Base-by-base conservation (phyloP, 176 grass and related monocot genomes). In the Metroxylon sagu region DNA sequence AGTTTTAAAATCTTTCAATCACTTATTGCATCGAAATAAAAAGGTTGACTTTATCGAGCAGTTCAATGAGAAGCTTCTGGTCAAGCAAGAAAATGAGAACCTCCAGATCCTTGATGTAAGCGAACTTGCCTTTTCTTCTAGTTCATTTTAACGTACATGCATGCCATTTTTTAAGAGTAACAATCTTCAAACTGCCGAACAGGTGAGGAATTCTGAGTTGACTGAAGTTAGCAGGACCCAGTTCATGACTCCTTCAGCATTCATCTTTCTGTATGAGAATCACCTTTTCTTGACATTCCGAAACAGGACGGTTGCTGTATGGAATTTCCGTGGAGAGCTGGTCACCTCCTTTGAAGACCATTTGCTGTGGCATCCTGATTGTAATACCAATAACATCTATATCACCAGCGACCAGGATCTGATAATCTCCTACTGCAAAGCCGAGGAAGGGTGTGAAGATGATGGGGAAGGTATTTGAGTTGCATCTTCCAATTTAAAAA, bases 21-120 rank as follows among this genome's bases (percentile, higher is more conserved):
- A 98, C 67, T 80, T 98, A 18, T 85, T 98, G 76, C 93, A 92
- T 48, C 84, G 81, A 10, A 83, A 76, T 60, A 98, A 98, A 70
- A 98, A 98, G 83, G 79, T 92, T 65, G 93, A 98, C 81, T 98
- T 98, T 72, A 92, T 98, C 2, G 93, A 98, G 84, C 93, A 88
- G 51, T 98, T 98, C 50, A 73, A 73, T 55, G 70, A 73, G 51
- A 73, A 73, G 51, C 70, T 98, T 61, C 79, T 98, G 74, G 87
- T 98, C 54, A 98, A 98, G 70, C 93, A 98, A 83, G 93, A 98
- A 66, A 83, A 85, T 48, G 84, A 98, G 56, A 92, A 92, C 59
- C 88, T 92, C 54, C 93, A 98, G 74, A 98, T 98, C 62, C 71
- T 98, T 71, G 93, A 98, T 89, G 93, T 98, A 92, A 62, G 10